Conservation (phyloP, 2,329 filamentous ascomycete genomes). For the Alternaria infectoria region DNA sequence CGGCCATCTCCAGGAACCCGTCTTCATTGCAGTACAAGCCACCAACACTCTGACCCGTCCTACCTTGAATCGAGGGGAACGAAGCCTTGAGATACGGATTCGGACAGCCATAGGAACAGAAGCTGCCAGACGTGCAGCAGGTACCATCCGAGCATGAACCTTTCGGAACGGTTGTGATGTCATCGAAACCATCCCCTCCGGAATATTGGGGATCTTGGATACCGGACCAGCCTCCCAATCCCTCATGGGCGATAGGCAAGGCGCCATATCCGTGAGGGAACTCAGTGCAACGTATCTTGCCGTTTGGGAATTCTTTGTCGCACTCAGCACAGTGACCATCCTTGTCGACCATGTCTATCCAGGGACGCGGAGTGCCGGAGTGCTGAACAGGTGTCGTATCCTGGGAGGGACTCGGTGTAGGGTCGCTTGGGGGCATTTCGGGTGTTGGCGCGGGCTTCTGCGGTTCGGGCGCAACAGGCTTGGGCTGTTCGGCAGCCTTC, state of each 20-base stretch:
- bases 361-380: conserved; percentile 23
- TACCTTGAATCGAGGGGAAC: conserved; percentile 81
- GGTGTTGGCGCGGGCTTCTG: neutral
- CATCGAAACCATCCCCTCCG: conserved; percentile 50
- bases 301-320: conserved; percentile 75
- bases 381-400: conserved; percentile 27
- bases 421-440: conserved; percentile 9
- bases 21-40: conserved; percentile 82
- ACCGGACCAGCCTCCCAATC: conserved; percentile 77
- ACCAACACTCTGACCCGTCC: conserved; percentile 82
- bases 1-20: conserved; percentile 76
- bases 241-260: conserved; percentile 70
- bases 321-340: conserved; percentile 57
- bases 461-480: neutral
- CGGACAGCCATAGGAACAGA: conserved; percentile 96
- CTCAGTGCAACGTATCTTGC: conserved; percentile 69
- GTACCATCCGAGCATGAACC: conserved; percentile 62
- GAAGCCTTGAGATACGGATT: conserved; percentile 90
- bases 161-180: conserved; percentile 71
- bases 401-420: conserved; percentile 20
- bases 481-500: neutral
- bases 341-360: conserved; percentile 26
- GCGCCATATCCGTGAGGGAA: conserved; percentile 88
- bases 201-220: conserved; percentile 64
- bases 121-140: conserved; percentile 65